Evolutionary conservation across 257 asterid species (phyloP).

Genomic region (Solanum ahanhuiri): DNA sequence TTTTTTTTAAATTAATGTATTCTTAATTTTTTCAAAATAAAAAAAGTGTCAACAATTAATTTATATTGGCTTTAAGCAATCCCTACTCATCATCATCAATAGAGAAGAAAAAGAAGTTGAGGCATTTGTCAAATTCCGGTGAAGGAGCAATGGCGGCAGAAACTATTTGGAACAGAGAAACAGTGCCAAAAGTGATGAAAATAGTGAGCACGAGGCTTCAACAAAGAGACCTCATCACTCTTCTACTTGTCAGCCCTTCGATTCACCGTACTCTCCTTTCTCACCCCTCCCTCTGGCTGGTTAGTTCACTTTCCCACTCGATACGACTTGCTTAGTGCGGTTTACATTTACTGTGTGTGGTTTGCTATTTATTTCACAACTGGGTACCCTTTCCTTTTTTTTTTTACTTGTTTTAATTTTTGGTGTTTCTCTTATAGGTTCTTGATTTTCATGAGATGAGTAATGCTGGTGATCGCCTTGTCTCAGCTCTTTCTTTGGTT

Average conservation of each 20-base stretch:
- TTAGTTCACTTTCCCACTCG: not conserved
- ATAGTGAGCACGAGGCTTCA: slow-evolving; percentile 66
- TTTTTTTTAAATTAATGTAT: no score
- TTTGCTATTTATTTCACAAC: not conserved
- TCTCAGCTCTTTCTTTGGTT: slow-evolving; percentile 83
- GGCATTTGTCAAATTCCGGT: not conserved
- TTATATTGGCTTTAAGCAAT: not conserved
- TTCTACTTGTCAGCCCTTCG: slow-evolving; percentile 60
- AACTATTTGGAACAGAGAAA: slow-evolving; percentile 61
- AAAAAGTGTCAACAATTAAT: not conserved
- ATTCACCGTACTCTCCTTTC: slow-evolving; percentile 56
- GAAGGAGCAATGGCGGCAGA: slow-evolving; percentile 6
- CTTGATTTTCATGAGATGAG: slow-evolving; percentile 85
- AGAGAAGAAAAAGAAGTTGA: not conserved
- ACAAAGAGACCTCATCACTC: slow-evolving; percentile 60
- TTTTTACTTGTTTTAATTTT: not conserved
- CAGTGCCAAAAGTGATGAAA: slow-evolving; percentile 63
- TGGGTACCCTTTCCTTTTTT: not conserved
- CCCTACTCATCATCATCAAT: not conserved
- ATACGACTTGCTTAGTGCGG: not conserved
- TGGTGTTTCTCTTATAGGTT: slow-evolving; percentile 26
- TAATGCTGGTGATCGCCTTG: slow-evolving; percentile 76
- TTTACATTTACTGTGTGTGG: not conserved
- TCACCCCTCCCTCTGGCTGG: slow-evolving; percentile 79
- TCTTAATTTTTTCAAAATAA: not conserved